Conservation (phyloP, 805 yeast species). For the Torulaspora franciscae region DNA sequence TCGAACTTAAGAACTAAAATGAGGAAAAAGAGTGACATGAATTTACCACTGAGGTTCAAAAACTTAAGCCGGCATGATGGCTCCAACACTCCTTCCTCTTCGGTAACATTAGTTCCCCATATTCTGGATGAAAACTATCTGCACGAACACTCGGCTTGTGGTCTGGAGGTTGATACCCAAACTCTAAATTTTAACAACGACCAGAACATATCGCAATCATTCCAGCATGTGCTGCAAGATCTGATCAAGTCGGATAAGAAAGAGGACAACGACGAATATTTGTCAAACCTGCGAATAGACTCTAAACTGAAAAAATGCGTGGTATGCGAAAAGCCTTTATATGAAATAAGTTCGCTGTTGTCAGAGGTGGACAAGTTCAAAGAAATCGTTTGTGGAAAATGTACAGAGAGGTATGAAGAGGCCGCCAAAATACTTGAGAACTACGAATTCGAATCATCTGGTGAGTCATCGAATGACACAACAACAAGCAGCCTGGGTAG, state of each 20-base stretch:
- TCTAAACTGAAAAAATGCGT: slow-evolving; percentile 44
- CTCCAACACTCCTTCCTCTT: slow-evolving; percentile 9
- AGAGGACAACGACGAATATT: slow-evolving; percentile 23
- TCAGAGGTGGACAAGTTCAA: slow-evolving; percentile 31
- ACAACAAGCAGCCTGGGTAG: slow-evolving; percentile 16
- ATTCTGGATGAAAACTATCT: slow-evolving; percentile 7
- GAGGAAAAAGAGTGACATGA: slow-evolving; percentile 19
- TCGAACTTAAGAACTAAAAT: slow-evolving; percentile 28
- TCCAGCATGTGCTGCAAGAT: slow-evolving; percentile 18
- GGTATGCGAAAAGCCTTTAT: slow-evolving; percentile 65
- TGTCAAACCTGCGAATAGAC: slow-evolving; percentile 16
- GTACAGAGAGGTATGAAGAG: slow-evolving; percentile 54
- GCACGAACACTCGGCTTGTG: slow-evolving; percentile 2
- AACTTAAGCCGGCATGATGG: slow-evolving; percentile 1
- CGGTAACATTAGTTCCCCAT: slow-evolving; percentile 16
- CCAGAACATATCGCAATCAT: slow-evolving; percentile 10
- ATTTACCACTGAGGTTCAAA: slow-evolving; percentile 26
- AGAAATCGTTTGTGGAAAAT: slow-evolving; percentile 60
- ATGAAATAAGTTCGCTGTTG: slow-evolving; percentile 45
- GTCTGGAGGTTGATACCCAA: slow-evolving; percentile 4
- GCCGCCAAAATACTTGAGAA: slow-evolving; percentile 40
- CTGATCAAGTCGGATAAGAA: slow-evolving; percentile 15
- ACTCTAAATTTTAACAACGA: slow-evolving; percentile 1
- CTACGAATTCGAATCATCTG: slow-evolving; percentile 37
- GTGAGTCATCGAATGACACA: slow-evolving; percentile 18